phyloP scores from a whole-genome alignment of 2,329 filamentous ascomycete species.

The Aspergillus japonicus region DNA sequence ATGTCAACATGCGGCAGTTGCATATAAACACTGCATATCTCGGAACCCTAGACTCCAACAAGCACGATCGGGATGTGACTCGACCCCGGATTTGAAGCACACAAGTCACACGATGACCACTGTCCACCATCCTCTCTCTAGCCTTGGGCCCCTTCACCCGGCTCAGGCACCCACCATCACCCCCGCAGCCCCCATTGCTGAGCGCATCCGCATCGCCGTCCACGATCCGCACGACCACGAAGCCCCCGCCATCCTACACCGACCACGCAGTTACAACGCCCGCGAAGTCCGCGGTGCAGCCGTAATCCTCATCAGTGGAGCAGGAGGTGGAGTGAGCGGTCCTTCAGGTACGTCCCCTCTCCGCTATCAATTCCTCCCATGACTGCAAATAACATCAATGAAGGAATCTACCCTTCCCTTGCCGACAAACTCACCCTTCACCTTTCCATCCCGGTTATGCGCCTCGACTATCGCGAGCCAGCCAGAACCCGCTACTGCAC shows the following conservation, averaged over 20 bases:
- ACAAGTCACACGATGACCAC: neutral
- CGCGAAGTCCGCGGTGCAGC: slow-evolving; percentile 17
- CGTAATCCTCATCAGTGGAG: slow-evolving; percentile 33
- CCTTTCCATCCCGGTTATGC: slow-evolving; percentile 40
- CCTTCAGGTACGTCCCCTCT: slow-evolving; percentile 31
- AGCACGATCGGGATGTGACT: neutral
- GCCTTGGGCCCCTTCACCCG: neutral
- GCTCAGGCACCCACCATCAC: neutral
- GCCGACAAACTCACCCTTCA: slow-evolving; percentile 43
- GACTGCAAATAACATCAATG: neutral
- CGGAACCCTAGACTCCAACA: neutral
- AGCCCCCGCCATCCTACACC: slow-evolving; percentile 32
- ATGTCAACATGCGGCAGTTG: neutral
- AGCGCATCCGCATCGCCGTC: slow-evolving; percentile 15
- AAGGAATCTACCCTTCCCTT: slow-evolving; percentile 41
- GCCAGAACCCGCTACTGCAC: slow-evolving; percentile 37
- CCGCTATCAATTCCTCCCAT: neutral
- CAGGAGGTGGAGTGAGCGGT: slow-evolving; percentile 42
- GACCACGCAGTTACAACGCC: slow-evolving; percentile 28
- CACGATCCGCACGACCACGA: slow-evolving; percentile 24
- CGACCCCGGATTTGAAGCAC: neutral
- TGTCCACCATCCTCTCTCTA: neutral
- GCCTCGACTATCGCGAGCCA: slow-evolving; percentile 44
- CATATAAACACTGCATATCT: neutral
- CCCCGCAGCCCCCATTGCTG: neutral